phyloP scores from a whole-genome alignment of 345 rosid species.

The Hypericum perforatum region DNA sequence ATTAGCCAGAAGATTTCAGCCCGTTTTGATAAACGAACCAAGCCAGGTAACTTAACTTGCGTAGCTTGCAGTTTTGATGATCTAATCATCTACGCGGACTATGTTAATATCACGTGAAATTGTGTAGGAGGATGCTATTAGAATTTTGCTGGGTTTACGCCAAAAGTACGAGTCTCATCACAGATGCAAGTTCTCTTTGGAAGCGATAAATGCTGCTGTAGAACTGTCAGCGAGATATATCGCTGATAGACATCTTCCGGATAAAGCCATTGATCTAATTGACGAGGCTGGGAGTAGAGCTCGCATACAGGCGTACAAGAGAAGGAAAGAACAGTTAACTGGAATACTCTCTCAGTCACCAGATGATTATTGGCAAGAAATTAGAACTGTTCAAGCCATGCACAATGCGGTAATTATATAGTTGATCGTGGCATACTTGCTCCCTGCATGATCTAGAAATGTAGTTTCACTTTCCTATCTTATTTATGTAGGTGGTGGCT shows the following conservation, averaged over 20 bases:
- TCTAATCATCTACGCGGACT: no score
- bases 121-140: constrained; percentile 80
- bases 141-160: constrained; percentile 74
- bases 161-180: constrained; percentile 89
- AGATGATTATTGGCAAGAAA: constrained; percentile 96
- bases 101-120: constrained; percentile 12
- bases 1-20: constrained; percentile 89
- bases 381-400: constrained; percentile 90
- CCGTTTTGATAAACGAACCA: constrained; percentile 83
- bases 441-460: constrained; percentile 12
- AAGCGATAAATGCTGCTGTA: constrained; percentile 94
- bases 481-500: constrained; percentile 40
- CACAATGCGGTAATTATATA: constrained; percentile 73
- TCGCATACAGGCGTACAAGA: constrained; percentile 66
- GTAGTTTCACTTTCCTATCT: constrained; percentile 9
- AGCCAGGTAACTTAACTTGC: constrained; percentile 41
- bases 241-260: constrained; percentile 89
- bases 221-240: constrained; percentile 75
- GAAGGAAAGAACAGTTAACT: constrained; percentile 69
- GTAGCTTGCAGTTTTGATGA: no score
- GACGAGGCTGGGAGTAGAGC: constrained; percentile 99
- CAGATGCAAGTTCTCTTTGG: constrained; percentile 65
- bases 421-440: constrained; percentile 3
- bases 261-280: constrained; percentile 96
- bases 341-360: constrained; percentile 77